Percentiles rank a stretch among this genome's conserved stretches.
Conservation (phyloP, 2,329 filamentous ascomycete genomes). For the Metarhizium anisopliae region DNA sequence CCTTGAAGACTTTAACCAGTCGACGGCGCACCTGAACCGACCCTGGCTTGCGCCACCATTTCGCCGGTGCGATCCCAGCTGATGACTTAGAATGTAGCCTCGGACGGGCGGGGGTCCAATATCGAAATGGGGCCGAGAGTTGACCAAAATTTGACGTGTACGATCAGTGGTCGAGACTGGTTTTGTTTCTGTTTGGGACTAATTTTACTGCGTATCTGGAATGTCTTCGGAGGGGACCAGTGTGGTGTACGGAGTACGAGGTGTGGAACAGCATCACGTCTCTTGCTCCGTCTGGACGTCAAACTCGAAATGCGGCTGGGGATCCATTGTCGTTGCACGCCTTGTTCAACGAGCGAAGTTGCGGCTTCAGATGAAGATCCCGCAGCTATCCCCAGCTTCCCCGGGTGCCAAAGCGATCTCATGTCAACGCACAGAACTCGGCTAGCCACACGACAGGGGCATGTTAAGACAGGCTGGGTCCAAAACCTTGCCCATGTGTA, state of each 20-base stretch:
- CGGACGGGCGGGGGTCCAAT: neutral
- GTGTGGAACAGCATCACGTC: neutral
- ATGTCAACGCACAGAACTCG: neutral
- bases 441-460: neutral
- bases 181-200: neutral
- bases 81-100: neutral
- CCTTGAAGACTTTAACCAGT: neutral
- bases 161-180: too few relatives aligned
- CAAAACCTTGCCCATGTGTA: too few relatives aligned
- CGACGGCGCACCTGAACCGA: neutral
- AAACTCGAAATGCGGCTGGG: too few relatives aligned
- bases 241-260: neutral
- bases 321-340: too few relatives aligned
- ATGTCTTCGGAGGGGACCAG: neutral
- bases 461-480: neutral
- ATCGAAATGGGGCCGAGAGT: too few relatives aligned
- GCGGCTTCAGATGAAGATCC: neutral
- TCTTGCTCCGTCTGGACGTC: too few relatives aligned
- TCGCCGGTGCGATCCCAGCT: neutral
- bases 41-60: neutral
- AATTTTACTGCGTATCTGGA: neutral
- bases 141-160: neutral
- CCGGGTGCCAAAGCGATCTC: neutral
- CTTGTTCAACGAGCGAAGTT: neutral
- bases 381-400: neutral